These are phyloP conservation scores for Strobilomyces echinocephalus DNA, from an alignment of 768 basidiomycete species.

Conservation along the genomic window DNA sequence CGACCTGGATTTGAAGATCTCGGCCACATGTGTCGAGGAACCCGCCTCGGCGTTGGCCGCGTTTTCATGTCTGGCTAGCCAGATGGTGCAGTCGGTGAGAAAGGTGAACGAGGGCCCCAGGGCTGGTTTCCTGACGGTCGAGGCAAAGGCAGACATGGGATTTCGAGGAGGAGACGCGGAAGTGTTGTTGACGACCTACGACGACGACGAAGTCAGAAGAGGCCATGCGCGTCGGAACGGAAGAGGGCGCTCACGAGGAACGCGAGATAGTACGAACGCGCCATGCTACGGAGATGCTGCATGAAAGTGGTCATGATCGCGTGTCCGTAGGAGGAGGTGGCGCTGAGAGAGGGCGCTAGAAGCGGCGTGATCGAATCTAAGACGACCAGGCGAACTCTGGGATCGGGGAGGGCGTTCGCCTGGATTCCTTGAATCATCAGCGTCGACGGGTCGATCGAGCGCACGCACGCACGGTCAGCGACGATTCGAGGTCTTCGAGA, in stretches of 20 bases:
- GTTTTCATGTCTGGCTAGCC: constrained; percentile 43
- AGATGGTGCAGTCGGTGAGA: constrained; percentile 69
- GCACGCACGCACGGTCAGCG: constrained; percentile 25
- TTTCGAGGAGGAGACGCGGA: constrained; percentile 33
- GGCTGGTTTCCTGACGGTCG: constrained; percentile 55
- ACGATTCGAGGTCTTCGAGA: constrained; percentile 40
- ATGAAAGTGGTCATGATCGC: constrained; percentile 70
- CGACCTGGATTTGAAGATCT: constrained; percentile 41
- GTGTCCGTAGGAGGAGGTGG: constrained; percentile 69
- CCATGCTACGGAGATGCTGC: constrained; percentile 51
- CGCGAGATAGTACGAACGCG: constrained; percentile 41
- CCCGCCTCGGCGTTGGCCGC: constrained; percentile 12
- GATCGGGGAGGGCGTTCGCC: constrained; percentile 5
- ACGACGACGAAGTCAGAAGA: constrained; percentile 1
- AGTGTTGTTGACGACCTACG: constrained; percentile 60
- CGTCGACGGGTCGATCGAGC: neutral
- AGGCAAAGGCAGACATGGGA: constrained; percentile 31
- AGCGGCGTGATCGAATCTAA: constrained; percentile 65
- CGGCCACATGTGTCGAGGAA: constrained; percentile 30
- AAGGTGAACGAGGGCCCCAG: constrained; percentile 73
- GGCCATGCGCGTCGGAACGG: neutral
- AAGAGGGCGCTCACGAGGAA: constrained; percentile 46
- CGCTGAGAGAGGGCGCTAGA: constrained; percentile 57
- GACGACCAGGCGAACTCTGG: constrained; percentile 45
- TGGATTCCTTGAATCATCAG: constrained; percentile 5